A percentile compares a stretch with the other conserved stretches of the same genome.
These are phyloP conservation scores for Leptographium procerum DNA, from an alignment of 2,329 filamentous ascomycete species.

Conservation along the genomic window DNA sequence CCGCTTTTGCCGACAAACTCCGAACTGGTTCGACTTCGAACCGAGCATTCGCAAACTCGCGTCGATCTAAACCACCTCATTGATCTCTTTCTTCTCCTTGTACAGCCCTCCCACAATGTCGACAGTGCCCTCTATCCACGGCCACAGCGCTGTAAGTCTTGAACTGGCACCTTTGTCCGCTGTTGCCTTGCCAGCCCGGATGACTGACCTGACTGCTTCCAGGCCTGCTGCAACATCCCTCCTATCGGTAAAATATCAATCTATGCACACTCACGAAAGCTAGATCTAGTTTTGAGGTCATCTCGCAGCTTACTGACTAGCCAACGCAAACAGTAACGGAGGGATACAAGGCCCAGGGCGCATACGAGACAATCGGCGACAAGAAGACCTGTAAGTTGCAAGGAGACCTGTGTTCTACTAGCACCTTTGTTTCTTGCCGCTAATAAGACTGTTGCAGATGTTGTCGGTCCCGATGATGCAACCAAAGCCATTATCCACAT, in stretches of 20 bases:
- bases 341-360: conserved; percentile 33
- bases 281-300: background rate
- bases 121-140: conserved; percentile 22
- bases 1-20: background rate
- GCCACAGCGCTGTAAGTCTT: conserved; percentile 23
- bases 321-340: conserved; percentile 17
- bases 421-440: background rate
- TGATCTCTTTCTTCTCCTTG: background rate
- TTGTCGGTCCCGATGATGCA: conserved; percentile 33
- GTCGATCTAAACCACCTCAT: no score
- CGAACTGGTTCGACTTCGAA: background rate
- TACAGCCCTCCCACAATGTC: conserved; percentile 20
- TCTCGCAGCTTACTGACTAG: background rate
- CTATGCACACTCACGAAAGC: background rate
- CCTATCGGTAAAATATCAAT: conserved; percentile 22
- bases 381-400: conserved; percentile 32
- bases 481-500: conserved; percentile 50
- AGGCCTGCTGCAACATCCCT: conserved; percentile 32
- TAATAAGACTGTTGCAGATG: conserved; percentile 25
- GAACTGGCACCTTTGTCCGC: background rate
- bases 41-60: no score
- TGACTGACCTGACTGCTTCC: background rate
- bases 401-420: background rate
- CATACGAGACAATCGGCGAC: conserved; percentile 31
- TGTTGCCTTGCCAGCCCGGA: no score